Percentiles rank a stretch among this genome's conserved stretches.
phyloP scores from a whole-genome alignment of 2,329 filamentous ascomycete genomes.

The Phymatotrichopsis omnivora region DNA sequence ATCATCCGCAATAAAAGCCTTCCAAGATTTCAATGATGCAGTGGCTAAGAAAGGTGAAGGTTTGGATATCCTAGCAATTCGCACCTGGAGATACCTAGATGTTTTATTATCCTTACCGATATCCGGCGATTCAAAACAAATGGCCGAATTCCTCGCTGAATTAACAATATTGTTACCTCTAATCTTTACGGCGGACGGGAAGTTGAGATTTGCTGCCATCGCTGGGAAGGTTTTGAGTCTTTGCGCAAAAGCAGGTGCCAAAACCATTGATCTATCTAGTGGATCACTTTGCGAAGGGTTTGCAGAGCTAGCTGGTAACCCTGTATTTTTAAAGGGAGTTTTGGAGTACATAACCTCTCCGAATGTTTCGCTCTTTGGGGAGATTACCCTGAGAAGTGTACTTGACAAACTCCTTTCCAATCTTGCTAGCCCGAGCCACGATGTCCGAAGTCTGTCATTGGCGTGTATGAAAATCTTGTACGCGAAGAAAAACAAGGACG shows the following conservation, averaged over 20 bases:
- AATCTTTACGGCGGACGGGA: too few species aligned
- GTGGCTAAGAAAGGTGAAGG: not conserved
- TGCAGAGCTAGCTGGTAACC: slow-evolving; percentile 15
- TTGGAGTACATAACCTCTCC: slow-evolving; percentile 13
- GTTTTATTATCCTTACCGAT: slow-evolving; percentile 10
- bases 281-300: slow-evolving; percentile 6
- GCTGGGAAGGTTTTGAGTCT: slow-evolving; percentile 16
- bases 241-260: slow-evolving; percentile 10
- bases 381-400: slow-evolving; percentile 38
- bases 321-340: slow-evolving; percentile 29
- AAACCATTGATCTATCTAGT: too few species aligned
- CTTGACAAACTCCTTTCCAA: slow-evolving; percentile 59
- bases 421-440: slow-evolving; percentile 63
- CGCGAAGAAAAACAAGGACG: slow-evolving; percentile 44
- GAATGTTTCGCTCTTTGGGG: not conserved
- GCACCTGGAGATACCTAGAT: slow-evolving; percentile 18
- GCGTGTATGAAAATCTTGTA: slow-evolving; percentile 63
- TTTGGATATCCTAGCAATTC: not conserved
- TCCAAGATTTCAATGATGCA: not conserved
- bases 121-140: not conserved
- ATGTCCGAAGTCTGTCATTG: slow-evolving; percentile 48
- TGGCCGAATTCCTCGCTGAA: too few species aligned
- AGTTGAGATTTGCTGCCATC: slow-evolving; percentile 14
- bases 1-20: not conserved
- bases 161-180: too few species aligned